These are phyloP conservation scores for Candida sanyaensis DNA, from an alignment of 1,139 yeast genomes.

Conservation along the genomic window DNA sequence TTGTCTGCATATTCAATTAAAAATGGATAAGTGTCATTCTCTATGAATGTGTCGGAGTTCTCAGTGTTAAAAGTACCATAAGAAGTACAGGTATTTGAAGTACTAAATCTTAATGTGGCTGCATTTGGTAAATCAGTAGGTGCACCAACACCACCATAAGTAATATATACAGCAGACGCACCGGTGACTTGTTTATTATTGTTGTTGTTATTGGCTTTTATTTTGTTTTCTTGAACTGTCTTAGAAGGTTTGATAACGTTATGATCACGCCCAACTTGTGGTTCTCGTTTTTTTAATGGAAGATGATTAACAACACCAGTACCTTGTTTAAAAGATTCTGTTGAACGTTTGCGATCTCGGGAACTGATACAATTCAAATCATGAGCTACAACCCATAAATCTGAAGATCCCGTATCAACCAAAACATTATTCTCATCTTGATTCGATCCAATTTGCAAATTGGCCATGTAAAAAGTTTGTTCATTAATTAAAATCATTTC, in stretches of 20 bases:
- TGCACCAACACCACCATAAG: slow-evolving; percentile 7
- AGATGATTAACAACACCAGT: slow-evolving; percentile 9
- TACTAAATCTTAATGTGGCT: slow-evolving; percentile 4
- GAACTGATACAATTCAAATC: slow-evolving; percentile 27
- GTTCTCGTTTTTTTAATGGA: slow-evolving; percentile 3
- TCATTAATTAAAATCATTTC: slow-evolving; percentile 44
- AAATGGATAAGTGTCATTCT: slow-evolving; percentile 37
- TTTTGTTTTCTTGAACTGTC: neutral
- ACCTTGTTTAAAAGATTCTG: neutral
- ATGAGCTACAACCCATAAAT: slow-evolving; percentile 45
- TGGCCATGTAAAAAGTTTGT: slow-evolving; percentile 50
- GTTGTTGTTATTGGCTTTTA: neutral
- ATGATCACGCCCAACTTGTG: neutral
- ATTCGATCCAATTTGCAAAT: slow-evolving; percentile 36
- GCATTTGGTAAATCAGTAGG: slow-evolving; percentile 4
- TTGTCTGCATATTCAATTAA: slow-evolving; percentile 63
- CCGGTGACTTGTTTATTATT: slow-evolving; percentile 3
- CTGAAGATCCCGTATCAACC: slow-evolving; percentile 51
- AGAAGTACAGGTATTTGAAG: slow-evolving; percentile 29
- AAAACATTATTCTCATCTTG: slow-evolving; percentile 31
- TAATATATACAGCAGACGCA: slow-evolving; percentile 7
- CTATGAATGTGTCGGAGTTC: slow-evolving; percentile 30
- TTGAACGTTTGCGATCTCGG: slow-evolving; percentile 5
- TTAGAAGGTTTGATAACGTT: neutral
- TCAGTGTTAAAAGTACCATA: slow-evolving; percentile 43